Conservation (phyloP, 1,139 yeast genomes). For the Candida freyschussii region DNA sequence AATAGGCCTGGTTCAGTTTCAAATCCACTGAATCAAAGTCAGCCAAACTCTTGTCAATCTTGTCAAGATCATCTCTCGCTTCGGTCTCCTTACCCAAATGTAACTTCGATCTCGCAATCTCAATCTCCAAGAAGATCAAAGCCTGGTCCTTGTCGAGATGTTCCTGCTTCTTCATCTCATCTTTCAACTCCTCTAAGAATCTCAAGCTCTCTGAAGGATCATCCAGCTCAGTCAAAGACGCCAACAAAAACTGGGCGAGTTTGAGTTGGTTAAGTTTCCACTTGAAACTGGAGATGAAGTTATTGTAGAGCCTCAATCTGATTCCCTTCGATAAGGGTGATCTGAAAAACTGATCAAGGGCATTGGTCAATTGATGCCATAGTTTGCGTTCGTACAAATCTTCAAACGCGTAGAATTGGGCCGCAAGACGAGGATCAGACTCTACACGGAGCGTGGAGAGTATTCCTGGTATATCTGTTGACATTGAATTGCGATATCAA, state of each 20-base stretch:
- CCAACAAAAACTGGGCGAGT: constrained; percentile 68
- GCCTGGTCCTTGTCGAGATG: constrained; percentile 41
- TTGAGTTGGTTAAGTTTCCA: constrained; percentile 75
- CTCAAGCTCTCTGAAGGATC: constrained; percentile 48
- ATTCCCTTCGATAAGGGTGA: constrained; percentile 47
- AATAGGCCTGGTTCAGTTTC: constrained; percentile 76
- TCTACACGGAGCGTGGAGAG: constrained; percentile 55
- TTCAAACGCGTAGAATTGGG: constrained; percentile 70
- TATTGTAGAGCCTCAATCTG: constrained; percentile 63
- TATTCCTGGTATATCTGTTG: constrained; percentile 23
- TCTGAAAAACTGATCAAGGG: constrained; percentile 56
- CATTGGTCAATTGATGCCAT: constrained; percentile 74
- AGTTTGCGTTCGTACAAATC: constrained; percentile 82
- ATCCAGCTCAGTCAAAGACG: constrained; percentile 44
- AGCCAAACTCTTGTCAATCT: constrained; percentile 55
- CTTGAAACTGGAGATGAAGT: constrained; percentile 63
- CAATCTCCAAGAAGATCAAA: constrained; percentile 63
- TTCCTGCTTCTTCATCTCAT: constrained; percentile 35
- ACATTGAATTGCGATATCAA: too few species aligned
- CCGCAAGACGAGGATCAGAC: constrained; percentile 60
- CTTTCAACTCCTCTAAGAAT: constrained; percentile 48
- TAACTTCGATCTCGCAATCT: constrained; percentile 69
- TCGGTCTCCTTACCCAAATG: constrained; percentile 52
- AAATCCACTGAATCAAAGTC: constrained; percentile 57
- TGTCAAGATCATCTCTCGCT: constrained; percentile 67